A percentile compares a stretch with the other conserved stretches of the same genome.
These are phyloP conservation scores for Paraphysoderma sedebokerense DNA, from an alignment of 371 early-diverging fungal genomes.

Conservation along the genomic window DNA sequence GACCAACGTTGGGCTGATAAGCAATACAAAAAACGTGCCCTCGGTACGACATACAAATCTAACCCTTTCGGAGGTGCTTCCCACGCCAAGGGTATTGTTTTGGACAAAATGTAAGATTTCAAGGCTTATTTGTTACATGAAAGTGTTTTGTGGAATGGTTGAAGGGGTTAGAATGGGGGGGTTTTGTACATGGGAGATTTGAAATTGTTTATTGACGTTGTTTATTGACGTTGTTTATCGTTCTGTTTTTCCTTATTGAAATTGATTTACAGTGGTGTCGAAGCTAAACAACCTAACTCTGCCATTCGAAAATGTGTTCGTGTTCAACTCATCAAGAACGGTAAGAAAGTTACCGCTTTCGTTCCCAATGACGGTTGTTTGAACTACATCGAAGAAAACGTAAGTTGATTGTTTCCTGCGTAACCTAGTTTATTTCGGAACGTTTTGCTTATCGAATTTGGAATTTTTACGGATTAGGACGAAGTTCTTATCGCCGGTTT, in stretches of 20 bases:
- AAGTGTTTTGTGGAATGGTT: neutral
- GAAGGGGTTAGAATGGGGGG: neutral
- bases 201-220: neutral
- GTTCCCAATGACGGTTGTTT: slow-evolving; percentile 99
- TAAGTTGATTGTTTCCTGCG: slow-evolving; percentile 16
- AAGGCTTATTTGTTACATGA: neutral
- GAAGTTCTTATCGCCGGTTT: slow-evolving; percentile 93
- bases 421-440: slow-evolving; percentile 17
- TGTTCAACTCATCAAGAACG: slow-evolving; percentile 99
- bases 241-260: no score
- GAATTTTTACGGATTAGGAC: slow-evolving; percentile 27
- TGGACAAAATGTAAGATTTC: slow-evolving; percentile 92
- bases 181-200: neutral
- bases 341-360: slow-evolving; percentile 99
- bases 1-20: slow-evolving; percentile 98
- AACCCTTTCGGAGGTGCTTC: slow-evolving; percentile 98
- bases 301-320: slow-evolving; percentile 99
- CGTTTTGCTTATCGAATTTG: neutral
- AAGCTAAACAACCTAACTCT: slow-evolving; percentile 99
- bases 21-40: slow-evolving; percentile 94
- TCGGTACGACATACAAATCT: slow-evolving; percentile 95
- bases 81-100: slow-evolving; percentile 99
- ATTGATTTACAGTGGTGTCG: slow-evolving; percentile 79
- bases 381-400: slow-evolving; percentile 95
- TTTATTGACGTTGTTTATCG: neutral